Evolutionary conservation across 2,329 filamentous ascomycete genomes (phyloP).

Genomic region (Mollisia scopiformis): DNA sequence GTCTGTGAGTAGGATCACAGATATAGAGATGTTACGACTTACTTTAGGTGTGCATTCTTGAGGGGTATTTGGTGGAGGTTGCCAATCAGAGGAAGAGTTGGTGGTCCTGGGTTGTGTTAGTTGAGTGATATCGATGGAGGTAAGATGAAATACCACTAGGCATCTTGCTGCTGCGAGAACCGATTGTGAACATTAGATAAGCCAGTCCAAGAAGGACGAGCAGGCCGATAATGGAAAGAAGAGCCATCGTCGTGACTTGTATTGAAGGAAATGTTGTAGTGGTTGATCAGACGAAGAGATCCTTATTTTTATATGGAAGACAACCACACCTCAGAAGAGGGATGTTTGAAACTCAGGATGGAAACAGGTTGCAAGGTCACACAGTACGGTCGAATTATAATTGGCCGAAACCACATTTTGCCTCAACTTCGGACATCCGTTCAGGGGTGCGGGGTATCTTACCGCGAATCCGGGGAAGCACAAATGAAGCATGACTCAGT

Average conservation of each 20-base stretch:
- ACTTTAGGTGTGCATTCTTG: constrained; percentile 30
- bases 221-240: background rate
- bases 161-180: constrained; percentile 5
- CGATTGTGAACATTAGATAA: constrained; percentile 5
- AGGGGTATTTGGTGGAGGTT: constrained; percentile 25
- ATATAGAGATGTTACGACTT: background rate
- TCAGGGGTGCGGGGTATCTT: background rate
- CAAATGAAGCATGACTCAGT: background rate
- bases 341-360: background rate
- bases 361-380: background rate
- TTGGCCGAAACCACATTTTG: background rate
- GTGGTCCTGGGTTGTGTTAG: constrained; percentile 15
- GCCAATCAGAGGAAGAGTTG: constrained; percentile 25
- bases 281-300: no score
- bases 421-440: background rate
- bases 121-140: background rate
- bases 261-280: no score
- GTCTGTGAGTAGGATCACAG: background rate
- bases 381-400: constrained; percentile 7
- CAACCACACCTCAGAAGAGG: background rate
- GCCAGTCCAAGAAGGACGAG: constrained; percentile 1
- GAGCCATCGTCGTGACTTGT: background rate
- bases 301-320: background rate
- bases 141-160: constrained; percentile 1
- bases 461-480: background rate